phyloP scores from a whole-genome alignment of 2,329 filamentous ascomycete species.

The Fusarium proliferatum region DNA sequence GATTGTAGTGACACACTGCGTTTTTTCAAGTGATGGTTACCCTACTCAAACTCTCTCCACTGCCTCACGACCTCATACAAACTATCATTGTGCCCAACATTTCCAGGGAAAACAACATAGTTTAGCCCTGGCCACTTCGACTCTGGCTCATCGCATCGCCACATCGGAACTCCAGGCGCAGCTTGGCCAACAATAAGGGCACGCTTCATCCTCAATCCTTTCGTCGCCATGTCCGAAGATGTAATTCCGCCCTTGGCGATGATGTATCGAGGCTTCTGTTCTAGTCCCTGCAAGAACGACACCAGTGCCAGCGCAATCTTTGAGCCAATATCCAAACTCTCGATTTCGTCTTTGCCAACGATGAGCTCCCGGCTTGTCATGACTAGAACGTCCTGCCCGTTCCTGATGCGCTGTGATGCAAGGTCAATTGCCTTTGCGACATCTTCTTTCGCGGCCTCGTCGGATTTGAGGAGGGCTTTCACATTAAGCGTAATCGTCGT shows the following conservation, averaged over 20 bases:
- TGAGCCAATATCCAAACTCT: constrained; percentile 65
- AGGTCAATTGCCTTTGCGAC: constrained; percentile 46
- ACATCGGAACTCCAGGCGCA: constrained; percentile 67
- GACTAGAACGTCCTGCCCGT: constrained; percentile 64
- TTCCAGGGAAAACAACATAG: constrained; percentile 23
- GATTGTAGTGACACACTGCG: background rate
- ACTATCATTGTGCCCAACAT: constrained; percentile 15
- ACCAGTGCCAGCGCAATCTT: constrained; percentile 64
- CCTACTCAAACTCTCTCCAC: constrained; percentile 11
- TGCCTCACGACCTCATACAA: constrained; percentile 14
- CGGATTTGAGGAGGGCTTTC: constrained; percentile 56
- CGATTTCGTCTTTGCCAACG: constrained; percentile 56
- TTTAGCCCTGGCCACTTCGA: constrained; percentile 53
- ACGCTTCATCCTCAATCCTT: constrained; percentile 63
- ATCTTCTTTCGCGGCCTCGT: constrained; percentile 46
- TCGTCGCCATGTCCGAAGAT: constrained; percentile 67
- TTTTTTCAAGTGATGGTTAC: too few species aligned
- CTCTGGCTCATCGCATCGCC: constrained; percentile 65
- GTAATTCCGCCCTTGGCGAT: constrained; percentile 72
- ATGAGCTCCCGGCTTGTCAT: constrained; percentile 69
- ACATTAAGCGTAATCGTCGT: constrained; percentile 61
- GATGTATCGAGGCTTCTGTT: constrained; percentile 64
- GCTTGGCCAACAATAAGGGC: constrained; percentile 68
- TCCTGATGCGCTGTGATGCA: constrained; percentile 54
- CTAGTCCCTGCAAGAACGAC: constrained; percentile 57